Conservation (phyloP, 2,329 filamentous ascomycete species). For the Exophiala lecanii-corni region DNA sequence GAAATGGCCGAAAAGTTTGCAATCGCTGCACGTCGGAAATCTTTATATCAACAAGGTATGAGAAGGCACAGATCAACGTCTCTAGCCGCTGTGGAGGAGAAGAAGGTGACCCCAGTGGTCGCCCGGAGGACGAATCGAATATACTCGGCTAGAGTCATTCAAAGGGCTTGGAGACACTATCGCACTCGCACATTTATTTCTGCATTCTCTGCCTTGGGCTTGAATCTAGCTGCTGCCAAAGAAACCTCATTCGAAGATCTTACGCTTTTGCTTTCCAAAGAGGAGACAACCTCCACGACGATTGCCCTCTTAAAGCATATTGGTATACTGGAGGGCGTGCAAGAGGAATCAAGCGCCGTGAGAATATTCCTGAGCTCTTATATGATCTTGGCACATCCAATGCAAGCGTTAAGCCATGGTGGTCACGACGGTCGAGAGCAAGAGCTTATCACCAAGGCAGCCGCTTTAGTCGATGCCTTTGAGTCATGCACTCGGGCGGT, state of each 20-base stretch:
- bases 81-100: conserved; percentile 42
- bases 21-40: conserved; percentile 56
- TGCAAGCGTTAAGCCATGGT: conserved; percentile 50
- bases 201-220: conserved; percentile 47
- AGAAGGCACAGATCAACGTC: conserved; percentile 51
- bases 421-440: conserved; percentile 59
- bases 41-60: conserved; percentile 43
- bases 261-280: conserved; percentile 50
- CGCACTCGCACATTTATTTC: conserved; percentile 46
- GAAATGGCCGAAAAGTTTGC: conserved; percentile 64
- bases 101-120: conserved; percentile 34
- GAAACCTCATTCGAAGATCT: conserved; percentile 56
- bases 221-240: conserved; percentile 51
- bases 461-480: conserved; percentile 48
- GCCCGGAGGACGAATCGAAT: conserved; percentile 44
- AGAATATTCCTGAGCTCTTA: conserved; percentile 61
- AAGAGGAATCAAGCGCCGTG: conserved; percentile 47
- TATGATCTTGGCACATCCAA: conserved; percentile 58
- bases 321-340: conserved; percentile 47
- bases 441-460: conserved; percentile 57
- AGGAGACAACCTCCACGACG: conserved; percentile 50
- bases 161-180: conserved; percentile 53
- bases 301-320: conserved; percentile 54
- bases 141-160: conserved; percentile 54
- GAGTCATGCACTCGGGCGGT: conserved; percentile 14